Percentiles rank a stretch among this genome's conserved stretches.
phyloP scores from a whole-genome alignment of 305 asterid species.

The Fraxinus angustifolia region DNA sequence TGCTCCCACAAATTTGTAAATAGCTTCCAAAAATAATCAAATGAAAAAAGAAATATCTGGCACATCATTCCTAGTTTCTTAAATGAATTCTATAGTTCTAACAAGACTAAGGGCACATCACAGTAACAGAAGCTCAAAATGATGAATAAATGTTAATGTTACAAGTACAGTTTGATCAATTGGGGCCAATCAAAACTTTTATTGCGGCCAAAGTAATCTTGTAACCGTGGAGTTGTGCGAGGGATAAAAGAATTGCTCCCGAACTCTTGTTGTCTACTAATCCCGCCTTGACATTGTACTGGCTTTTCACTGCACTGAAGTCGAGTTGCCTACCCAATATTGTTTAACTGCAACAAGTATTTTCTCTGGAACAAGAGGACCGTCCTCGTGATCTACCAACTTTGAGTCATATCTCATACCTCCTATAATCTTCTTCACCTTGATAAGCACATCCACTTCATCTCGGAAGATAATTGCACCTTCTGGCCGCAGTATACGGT shows the following conservation, averaged over 20 bases:
- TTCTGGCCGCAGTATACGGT: conserved; percentile 86
- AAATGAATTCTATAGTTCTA: not conserved
- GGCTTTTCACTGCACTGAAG: conserved; percentile 48
- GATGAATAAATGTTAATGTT: conserved; percentile 34
- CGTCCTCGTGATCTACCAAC: conserved; percentile 90
- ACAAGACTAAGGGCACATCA: not conserved
- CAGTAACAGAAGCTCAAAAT: conserved; percentile 7
- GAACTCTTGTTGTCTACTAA: conserved; percentile 3
- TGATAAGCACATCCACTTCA: conserved; percentile 74
- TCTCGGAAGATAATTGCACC: conserved; percentile 92
- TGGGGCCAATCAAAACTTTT: conserved; percentile 13
- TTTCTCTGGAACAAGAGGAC: conserved; percentile 85
- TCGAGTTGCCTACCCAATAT: conserved; percentile 82
- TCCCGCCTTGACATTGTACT: conserved; percentile 5
- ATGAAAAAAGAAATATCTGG: not conserved
- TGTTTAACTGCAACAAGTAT: conserved; percentile 73
- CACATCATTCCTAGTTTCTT: not conserved
- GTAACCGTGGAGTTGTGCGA: not conserved
- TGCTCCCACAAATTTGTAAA: not conserved
- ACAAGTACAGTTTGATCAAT: conserved; percentile 33
- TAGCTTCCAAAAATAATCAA: conserved; percentile 5
- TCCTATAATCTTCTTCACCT: conserved; percentile 66
- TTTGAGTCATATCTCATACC: conserved; percentile 77
- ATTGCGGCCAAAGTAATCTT: conserved; percentile 5
- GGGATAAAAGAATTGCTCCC: conserved; percentile 17